phyloP scores from a whole-genome alignment of 208 protist genomes.

The Crithidia expoeki region DNA sequence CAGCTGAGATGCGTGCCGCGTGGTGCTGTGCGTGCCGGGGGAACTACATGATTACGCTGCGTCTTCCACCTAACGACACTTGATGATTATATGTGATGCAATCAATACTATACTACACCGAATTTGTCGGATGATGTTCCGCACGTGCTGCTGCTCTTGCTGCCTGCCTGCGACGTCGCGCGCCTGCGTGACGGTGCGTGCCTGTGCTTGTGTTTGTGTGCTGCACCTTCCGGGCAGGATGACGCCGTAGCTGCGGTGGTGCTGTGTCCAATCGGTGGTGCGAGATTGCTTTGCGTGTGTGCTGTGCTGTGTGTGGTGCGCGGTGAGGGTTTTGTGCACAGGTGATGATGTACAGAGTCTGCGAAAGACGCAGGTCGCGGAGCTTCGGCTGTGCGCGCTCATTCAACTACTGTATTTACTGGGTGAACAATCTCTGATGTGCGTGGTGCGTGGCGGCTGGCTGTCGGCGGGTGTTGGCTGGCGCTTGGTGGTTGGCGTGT shows the following conservation, averaged over 20 bases:
- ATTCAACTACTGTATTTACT: constrained; percentile 32
- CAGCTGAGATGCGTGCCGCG: constrained; percentile 14
- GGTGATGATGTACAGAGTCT: constrained; percentile 43
- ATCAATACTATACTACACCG: constrained; percentile 37
- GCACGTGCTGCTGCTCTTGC: constrained; percentile 1
- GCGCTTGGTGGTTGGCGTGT: not conserved
- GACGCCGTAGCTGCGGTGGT: constrained; percentile 14
- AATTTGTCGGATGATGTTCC: constrained; percentile 27
- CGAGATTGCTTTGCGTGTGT: constrained; percentile 10
- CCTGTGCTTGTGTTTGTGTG: constrained; percentile 7
- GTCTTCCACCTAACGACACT: constrained; percentile 23
- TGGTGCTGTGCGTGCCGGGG: not conserved
- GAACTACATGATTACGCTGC: constrained; percentile 24
- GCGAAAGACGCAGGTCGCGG: constrained; percentile 23
- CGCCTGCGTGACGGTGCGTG: not conserved
- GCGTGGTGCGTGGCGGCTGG: not conserved
- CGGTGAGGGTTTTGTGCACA: not conserved
- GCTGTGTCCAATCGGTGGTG: constrained; percentile 36
- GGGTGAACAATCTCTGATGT: constrained; percentile 48
- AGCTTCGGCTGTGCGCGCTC: constrained; percentile 24
- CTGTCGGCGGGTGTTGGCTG: constrained; percentile 2
- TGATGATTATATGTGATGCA: constrained; percentile 28
- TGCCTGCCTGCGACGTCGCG: too few species aligned
- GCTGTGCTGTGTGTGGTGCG: not conserved
- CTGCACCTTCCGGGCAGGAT: constrained; percentile 12